Evolutionary conservation across 306 rosid genomes (phyloP).

Genomic region (Fragaria iinumae): DNA sequence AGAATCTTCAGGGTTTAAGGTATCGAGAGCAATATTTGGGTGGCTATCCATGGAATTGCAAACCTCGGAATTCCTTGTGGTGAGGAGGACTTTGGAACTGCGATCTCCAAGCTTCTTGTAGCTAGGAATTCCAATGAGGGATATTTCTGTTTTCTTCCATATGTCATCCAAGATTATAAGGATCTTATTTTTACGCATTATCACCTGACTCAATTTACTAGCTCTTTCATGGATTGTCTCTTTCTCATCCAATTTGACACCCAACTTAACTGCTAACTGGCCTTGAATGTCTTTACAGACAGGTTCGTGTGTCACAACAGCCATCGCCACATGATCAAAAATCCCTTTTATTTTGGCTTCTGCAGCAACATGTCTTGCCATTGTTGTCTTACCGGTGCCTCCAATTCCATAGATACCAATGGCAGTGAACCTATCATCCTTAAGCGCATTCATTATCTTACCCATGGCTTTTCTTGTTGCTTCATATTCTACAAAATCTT

Average conservation of each 20-base stretch:
- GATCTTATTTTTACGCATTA: not conserved
- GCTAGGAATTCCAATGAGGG: constrained; percentile 9
- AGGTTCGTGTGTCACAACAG: not conserved
- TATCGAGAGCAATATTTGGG: not conserved
- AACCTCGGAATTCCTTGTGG: not conserved
- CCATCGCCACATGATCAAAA: not conserved
- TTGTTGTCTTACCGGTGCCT: not conserved
- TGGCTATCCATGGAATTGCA: constrained; percentile 1
- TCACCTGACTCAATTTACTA: not conserved
- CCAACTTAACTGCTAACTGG: not conserved
- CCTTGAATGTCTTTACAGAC: not conserved
- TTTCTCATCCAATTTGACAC: not conserved
- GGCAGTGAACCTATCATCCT: no score
- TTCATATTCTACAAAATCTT: no score
- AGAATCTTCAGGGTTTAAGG: constrained; percentile 8
- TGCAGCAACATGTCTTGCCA: not conserved
- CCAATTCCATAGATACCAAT: not conserved
- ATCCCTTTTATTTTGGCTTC: no score
- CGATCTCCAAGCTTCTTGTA: not conserved
- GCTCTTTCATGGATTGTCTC: not conserved
- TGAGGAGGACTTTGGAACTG: constrained; percentile 23
- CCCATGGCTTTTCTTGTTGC: not conserved
- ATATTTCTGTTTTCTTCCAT: constrained; percentile 2
- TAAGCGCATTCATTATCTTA: not conserved
- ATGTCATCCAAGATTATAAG: constrained; percentile 13